Percentiles rank a stretch among this genome's conserved stretches.
Conservation (phyloP, 495 filamentous ascomycete genomes). For the Letharia lupina region DNA sequence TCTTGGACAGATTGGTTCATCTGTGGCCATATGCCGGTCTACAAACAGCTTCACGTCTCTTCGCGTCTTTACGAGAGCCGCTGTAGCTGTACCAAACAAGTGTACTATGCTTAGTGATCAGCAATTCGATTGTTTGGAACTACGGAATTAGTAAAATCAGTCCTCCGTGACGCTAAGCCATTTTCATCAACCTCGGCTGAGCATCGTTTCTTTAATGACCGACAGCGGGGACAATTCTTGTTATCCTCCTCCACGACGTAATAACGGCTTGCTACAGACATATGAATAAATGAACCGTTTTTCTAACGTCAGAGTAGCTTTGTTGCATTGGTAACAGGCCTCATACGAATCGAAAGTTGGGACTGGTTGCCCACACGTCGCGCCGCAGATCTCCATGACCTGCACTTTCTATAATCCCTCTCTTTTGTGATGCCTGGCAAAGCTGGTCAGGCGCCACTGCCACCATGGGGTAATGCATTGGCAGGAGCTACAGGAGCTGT, state of each 20-base stretch:
- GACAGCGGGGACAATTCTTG: not conserved
- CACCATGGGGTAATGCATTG: conserved; percentile 88
- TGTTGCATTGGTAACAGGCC: not conserved
- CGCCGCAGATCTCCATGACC: conserved; percentile 1
- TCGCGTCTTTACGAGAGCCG: not conserved
- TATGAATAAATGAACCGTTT: not conserved
- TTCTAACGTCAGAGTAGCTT: not conserved
- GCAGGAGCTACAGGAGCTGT: conserved; percentile 91
- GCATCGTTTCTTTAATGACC: too few relatives aligned
- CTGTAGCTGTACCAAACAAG: not conserved
- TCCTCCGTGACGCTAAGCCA: not conserved
- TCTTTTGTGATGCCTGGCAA: conserved; percentile 58
- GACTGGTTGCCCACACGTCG: not conserved
- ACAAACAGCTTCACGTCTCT: not conserved
- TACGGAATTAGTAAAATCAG: too few relatives aligned
- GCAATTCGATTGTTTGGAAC: not conserved
- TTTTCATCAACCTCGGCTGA: not conserved
- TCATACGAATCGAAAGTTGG: not conserved
- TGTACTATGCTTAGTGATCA: not conserved
- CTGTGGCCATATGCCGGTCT: not conserved
- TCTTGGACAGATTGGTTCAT: not conserved
- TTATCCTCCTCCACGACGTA: not conserved
- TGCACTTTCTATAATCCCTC: not conserved
- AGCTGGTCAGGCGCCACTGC: conserved; percentile 69
- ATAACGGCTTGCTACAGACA: not conserved